A percentile compares a stretch with the other conserved stretches of the same genome.
Evolutionary conservation across 192 early-diverging fungal species (phyloP).

Genomic region (Coemansia sp.): DNA sequence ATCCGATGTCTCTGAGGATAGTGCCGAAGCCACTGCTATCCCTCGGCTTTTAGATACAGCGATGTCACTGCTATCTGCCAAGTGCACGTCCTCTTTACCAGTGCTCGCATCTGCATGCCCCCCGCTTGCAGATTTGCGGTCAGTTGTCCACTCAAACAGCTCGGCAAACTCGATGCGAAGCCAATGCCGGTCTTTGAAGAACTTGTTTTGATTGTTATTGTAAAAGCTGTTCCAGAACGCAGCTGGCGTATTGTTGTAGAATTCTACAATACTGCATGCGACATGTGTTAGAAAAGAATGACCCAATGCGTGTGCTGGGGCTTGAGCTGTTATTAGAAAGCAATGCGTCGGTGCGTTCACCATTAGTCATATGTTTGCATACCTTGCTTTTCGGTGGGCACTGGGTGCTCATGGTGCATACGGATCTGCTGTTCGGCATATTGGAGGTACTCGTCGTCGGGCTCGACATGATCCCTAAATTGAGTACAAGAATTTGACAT

Average conservation of each 20-base stretch:
- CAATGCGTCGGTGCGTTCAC: neutral
- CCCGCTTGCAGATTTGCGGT: constrained; percentile 18
- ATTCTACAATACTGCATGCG: constrained; percentile 25
- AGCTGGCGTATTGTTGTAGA: constrained; percentile 59
- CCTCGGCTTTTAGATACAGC: neutral
- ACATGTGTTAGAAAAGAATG: neutral
- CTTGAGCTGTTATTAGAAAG: neutral
- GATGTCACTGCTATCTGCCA: neutral
- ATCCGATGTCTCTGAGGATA: neutral
- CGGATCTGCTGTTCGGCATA: constrained; percentile 75
- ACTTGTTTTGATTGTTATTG: constrained; percentile 74
- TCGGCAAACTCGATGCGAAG: constrained; percentile 90
- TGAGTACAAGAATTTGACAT: neutral
- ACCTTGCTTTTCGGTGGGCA: constrained; percentile 57
- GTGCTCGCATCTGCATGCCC: neutral
- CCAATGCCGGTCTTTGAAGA: constrained; percentile 99
- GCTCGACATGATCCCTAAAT: constrained; percentile 90
- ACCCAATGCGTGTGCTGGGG: neutral
- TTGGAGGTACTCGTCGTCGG: constrained; percentile 78
- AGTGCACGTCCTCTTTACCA: neutral
- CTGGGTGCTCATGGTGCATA: constrained; percentile 68
- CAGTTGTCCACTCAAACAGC: constrained; percentile 60
- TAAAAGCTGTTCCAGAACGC: constrained; percentile 77
- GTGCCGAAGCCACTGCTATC: neutral
- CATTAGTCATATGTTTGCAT: constrained; percentile 10